Evolutionary conservation across 768 basidiomycete species (phyloP).

Genomic region (Neoboletus brunneissimus): DNA sequence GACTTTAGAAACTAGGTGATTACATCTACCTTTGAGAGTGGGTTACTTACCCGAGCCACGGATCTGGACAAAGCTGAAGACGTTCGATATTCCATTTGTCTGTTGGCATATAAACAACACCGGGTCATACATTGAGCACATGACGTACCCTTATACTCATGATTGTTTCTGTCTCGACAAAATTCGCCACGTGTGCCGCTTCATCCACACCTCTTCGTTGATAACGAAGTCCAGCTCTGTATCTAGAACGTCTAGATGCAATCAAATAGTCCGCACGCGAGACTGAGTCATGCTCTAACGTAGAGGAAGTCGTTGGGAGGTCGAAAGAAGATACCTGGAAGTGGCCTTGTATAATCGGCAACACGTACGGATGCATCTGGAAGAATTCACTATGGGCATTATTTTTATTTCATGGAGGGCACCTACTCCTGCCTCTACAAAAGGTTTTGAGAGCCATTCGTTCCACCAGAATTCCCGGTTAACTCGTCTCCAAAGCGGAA

Average conservation of each 20-base stretch:
- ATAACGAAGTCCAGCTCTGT: constrained; percentile 91
- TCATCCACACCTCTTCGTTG: constrained; percentile 94
- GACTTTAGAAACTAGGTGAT: constrained; percentile 45
- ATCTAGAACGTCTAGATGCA: constrained; percentile 80
- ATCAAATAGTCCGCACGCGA: constrained; percentile 72
- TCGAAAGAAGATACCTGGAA: constrained; percentile 73
- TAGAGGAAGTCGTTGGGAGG: constrained; percentile 44
- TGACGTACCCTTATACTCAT: constrained; percentile 70
- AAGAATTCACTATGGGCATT: not conserved
- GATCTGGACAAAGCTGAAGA: constrained; percentile 88
- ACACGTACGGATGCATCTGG: constrained; percentile 77
- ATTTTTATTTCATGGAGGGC: not conserved
- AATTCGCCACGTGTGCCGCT: constrained; percentile 90
- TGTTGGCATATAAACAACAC: constrained; percentile 27
- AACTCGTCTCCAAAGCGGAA: constrained; percentile 90
- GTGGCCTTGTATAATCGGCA: constrained; percentile 93
- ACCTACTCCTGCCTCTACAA: constrained; percentile 83
- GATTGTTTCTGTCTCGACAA: constrained; percentile 93
- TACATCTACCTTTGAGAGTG: not conserved
- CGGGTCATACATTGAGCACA: not conserved
- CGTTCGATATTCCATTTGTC: constrained; percentile 72
- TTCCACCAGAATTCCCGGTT: constrained; percentile 98
- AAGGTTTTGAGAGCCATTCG: constrained; percentile 78
- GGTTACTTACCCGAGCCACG: constrained; percentile 76
- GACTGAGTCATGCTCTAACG: constrained; percentile 36